Base-by-base conservation (phyloP, 78 protist species). In the Paulinella micropora region DNA sequence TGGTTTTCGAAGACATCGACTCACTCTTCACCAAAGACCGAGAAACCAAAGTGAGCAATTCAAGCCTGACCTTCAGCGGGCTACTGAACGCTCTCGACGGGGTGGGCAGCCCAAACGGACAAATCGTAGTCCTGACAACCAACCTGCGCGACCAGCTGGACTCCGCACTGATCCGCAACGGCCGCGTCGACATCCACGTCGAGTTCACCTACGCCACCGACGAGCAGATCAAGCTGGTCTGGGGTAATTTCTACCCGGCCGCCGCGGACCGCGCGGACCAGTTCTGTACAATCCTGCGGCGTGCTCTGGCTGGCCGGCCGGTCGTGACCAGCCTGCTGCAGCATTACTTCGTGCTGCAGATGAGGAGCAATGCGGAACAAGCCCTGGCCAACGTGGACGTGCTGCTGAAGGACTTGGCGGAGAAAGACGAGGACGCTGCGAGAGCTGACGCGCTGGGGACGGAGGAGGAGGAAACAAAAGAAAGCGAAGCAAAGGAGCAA, bases 71-170 rank as follows among this genome's bases (percentile, higher is more conserved):
- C 36, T 90, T 90, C 87, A 39, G 83, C 28, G 92, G 92, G 26
- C 38, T 90, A 36, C 87, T 90, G 51, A 90, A 90, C 64, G 92
- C 88, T 1, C 86, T 90, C 6, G 92, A 90, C 37, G 92, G 92
- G 15, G 84, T 90, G 39, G 90, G 90, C 34, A 34, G 31, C 9
- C 31, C 41, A 3, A 2, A 23, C 37, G 92, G 90, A 23, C 89
- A 81, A 37, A 32, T 87, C 40, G 1, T 90, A 73, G 1, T 90
- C 73, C 77, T 90, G 34, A 90, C 90, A 26, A 88, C 92, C 67
- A 90, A 90, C 90, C 39, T 77, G 73, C 84, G 39, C 81, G 90
- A 90, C 79, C 37, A 34, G 26, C 90, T 90, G 36, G 90, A 88
- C 87, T 1, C 85, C 9, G 92, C 92, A 37, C 69, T 90, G 36